phyloP scores from a whole-genome alignment of 352 stramenopile species.

The Phytophthora agathidicida region DNA sequence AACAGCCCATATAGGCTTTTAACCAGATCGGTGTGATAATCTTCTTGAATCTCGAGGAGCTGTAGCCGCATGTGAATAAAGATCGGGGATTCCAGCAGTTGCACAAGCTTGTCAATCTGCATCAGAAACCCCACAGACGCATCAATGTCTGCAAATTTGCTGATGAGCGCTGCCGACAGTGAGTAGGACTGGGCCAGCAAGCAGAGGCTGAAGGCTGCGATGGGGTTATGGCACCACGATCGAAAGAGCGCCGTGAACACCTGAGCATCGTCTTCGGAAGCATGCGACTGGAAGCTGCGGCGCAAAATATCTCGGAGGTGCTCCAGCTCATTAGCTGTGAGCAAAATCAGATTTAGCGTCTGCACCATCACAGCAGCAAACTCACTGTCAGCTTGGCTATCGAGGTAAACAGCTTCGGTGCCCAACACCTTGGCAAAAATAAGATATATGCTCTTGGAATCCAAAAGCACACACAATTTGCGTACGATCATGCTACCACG shows the following conservation, averaged over 20 bases:
- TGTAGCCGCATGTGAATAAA: slow-evolving; percentile 99
- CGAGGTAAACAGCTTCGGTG: slow-evolving; percentile 48
- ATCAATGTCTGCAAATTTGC: slow-evolving; percentile 97
- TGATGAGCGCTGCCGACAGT: slow-evolving; percentile 95
- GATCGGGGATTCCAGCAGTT: slow-evolving; percentile 99
- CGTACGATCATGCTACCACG: slow-evolving; percentile 98
- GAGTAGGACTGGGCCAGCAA: slow-evolving; percentile 98
- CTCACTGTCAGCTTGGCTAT: slow-evolving; percentile 83
- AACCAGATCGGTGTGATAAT: slow-evolving; percentile 95
- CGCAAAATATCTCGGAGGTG: slow-evolving; percentile 82
- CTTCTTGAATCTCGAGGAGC: slow-evolving; percentile 96
- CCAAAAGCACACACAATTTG: slow-evolving; percentile 97
- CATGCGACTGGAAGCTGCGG: slow-evolving; percentile 74
- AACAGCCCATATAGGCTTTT: slow-evolving; percentile 98
- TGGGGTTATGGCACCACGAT: slow-evolving; percentile 98
- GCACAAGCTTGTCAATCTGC: slow-evolving; percentile 99
- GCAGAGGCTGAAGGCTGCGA: slow-evolving; percentile 97
- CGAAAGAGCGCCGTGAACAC: slow-evolving; percentile 87
- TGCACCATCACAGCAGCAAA: slow-evolving; percentile 99
- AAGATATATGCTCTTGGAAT: slow-evolving; percentile 98
- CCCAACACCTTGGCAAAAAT: slow-evolving; percentile 96
- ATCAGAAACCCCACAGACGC: slow-evolving; percentile 98
- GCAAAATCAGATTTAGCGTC: slow-evolving; percentile 98
- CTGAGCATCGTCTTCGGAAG: slow-evolving; percentile 76
- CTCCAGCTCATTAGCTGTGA: slow-evolving; percentile 98